These are phyloP conservation scores for Entomortierella beljakovae DNA, from an alignment of 192 early-diverging fungal genomes.

Conservation along the genomic window DNA sequence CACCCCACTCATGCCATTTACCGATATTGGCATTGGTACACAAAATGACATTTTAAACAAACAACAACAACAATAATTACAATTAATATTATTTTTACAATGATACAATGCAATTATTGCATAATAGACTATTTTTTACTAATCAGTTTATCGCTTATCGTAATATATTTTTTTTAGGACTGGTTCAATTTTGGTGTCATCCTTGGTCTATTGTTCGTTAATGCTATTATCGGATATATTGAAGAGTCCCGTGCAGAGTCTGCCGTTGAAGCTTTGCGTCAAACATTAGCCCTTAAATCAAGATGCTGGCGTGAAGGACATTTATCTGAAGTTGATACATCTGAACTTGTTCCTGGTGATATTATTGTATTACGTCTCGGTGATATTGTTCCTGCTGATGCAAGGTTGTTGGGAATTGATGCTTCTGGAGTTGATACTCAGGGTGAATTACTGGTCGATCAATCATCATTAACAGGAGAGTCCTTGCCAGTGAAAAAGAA, in stretches of 20 bases:
- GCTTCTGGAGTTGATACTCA: constrained; percentile 64
- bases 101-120: no score
- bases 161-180: constrained; percentile 62
- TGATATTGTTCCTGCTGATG: constrained; percentile 84
- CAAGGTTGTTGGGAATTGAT: constrained; percentile 62
- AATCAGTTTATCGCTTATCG: no score
- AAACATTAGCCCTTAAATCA: constrained; percentile 75
- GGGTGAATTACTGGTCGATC: constrained; percentile 72
- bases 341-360: constrained; percentile 76
- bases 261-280: constrained; percentile 77
- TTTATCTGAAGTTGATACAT: constrained; percentile 61
- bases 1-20: no score
- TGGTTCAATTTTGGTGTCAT: constrained; percentile 73
- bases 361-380: constrained; percentile 77
- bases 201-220: constrained; percentile 66
- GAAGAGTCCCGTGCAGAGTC: constrained; percentile 81
- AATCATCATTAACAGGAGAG: constrained; percentile 80
- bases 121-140: no score
- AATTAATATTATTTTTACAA: no score
- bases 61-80: no score
- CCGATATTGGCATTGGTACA: no score
- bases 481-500: constrained; percentile 72
- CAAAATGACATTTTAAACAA: no score
- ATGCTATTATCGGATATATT: constrained; percentile 77
- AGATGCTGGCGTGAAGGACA: constrained; percentile 69